phyloP scores from a whole-genome alignment of 2,329 filamentous ascomycete species.

The Verticillium zaregamsianum region DNA sequence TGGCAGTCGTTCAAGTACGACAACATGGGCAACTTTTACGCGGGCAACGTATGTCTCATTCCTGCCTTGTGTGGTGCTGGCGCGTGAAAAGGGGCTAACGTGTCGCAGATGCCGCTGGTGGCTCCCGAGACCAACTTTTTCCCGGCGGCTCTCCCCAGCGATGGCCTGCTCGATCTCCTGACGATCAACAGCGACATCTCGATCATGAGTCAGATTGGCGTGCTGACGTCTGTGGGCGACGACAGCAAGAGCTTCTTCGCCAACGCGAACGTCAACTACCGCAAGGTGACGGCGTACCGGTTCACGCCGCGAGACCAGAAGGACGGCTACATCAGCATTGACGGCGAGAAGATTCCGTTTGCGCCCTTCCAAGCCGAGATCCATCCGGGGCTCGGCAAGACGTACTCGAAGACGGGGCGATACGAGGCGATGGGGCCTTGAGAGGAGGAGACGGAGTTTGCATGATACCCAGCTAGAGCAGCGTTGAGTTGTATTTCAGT shows the following conservation, averaged over 20 bases:
- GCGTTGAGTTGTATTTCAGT: background rate
- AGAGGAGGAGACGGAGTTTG: background rate
- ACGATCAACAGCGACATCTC: constrained; percentile 73
- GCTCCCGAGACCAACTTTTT: constrained; percentile 85
- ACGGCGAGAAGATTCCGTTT: constrained; percentile 85
- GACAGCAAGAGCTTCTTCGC: constrained; percentile 76
- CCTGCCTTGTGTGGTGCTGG: background rate
- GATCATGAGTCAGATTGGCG: constrained; percentile 53
- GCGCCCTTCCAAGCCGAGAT: constrained; percentile 89
- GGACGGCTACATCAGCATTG: constrained; percentile 86
- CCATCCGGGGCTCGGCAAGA: constrained; percentile 75
- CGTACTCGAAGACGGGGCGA: constrained; percentile 70
- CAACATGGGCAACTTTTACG: constrained; percentile 87
- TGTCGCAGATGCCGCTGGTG: constrained; percentile 77
- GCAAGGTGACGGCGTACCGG: constrained; percentile 83
- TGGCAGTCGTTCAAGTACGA: constrained; percentile 74
- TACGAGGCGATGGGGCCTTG: constrained; percentile 63
- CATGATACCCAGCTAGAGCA: background rate
- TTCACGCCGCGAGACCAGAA: constrained; percentile 70
- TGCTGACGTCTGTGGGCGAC: constrained; percentile 39
- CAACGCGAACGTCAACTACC: constrained; percentile 70
- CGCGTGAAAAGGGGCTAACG: background rate
- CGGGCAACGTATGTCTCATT: constrained; percentile 62
- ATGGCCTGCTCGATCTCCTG: constrained; percentile 83
- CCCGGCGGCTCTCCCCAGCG: constrained; percentile 72